Evolutionary conservation across 2,329 filamentous ascomycete genomes (phyloP).

Genomic region (Stromatinia cepivora): DNA sequence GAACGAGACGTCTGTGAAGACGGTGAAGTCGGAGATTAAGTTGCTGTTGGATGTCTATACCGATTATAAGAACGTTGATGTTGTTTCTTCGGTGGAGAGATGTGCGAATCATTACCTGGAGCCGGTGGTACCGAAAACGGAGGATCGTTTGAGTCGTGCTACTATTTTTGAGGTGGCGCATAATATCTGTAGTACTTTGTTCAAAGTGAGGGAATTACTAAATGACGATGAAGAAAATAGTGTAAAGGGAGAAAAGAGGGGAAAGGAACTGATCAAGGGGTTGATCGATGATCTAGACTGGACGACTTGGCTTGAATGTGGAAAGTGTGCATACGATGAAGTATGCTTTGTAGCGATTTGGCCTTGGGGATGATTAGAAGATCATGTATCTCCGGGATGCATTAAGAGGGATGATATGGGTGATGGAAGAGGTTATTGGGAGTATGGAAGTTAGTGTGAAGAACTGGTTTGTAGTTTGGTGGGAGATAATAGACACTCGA

Average conservation of each 20-base stretch:
- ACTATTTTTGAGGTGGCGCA: slow-evolving; percentile 46
- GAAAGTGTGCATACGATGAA: slow-evolving; percentile 53
- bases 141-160: slow-evolving; percentile 48
- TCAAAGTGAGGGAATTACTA: slow-evolving; percentile 30
- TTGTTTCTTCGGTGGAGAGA: slow-evolving; percentile 45
- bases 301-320: slow-evolving; percentile 59
- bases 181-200: slow-evolving; percentile 45
- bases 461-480: not conserved
- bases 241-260: not conserved
- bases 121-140: slow-evolving; percentile 42
- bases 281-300: slow-evolving; percentile 43
- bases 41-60: slow-evolving; percentile 47
- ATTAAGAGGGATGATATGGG: slow-evolving; percentile 31
- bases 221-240: not conserved
- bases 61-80: slow-evolving; percentile 45
- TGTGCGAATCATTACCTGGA: slow-evolving; percentile 52
- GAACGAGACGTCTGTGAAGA: slow-evolving; percentile 18
- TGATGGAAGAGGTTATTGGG: slow-evolving; percentile 19
- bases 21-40: slow-evolving; percentile 45
- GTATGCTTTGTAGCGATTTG: slow-evolving; percentile 63
- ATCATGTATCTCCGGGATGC: slow-evolving; percentile 53
- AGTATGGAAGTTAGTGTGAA: not conserved
- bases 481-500: too few relatives aligned
- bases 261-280: not conserved
- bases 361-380: slow-evolving; percentile 56